These are phyloP conservation scores for Groenewaldozyma salmanticensis DNA, from an alignment of 805 yeast genomes.

Conservation along the genomic window DNA sequence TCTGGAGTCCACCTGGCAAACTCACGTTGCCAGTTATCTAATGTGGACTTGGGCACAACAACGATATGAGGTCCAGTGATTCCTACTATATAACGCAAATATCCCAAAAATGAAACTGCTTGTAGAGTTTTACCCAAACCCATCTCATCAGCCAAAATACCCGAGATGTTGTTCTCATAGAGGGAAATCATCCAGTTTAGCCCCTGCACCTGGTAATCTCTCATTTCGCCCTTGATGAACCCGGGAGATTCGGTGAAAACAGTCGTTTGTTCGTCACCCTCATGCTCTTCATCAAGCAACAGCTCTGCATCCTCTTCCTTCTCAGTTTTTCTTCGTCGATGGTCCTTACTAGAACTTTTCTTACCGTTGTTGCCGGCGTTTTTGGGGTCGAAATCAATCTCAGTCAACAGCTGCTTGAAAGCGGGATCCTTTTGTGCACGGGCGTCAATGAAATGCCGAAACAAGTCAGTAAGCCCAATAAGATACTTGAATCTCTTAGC, in stretches of 20 bases:
- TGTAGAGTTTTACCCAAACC: constrained; percentile 95
- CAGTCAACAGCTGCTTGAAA: constrained; percentile 32
- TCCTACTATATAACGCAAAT: constrained; percentile 64
- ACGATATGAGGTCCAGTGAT: constrained; percentile 86
- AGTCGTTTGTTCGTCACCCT: constrained; percentile 38
- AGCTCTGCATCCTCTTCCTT: constrained; percentile 94
- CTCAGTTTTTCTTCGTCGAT: constrained; percentile 78
- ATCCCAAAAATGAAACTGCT: constrained; percentile 86
- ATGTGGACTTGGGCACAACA: constrained; percentile 89
- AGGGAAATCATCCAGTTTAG: constrained; percentile 87
- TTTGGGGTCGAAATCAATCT: constrained; percentile 18
- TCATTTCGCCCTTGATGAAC: constrained; percentile 60
- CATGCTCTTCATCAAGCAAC: constrained; percentile 68
- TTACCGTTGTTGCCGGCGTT: constrained; percentile 9
- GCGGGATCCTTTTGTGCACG: constrained; percentile 70
- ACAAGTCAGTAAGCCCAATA: constrained; percentile 72
- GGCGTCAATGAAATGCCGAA: constrained; percentile 77
- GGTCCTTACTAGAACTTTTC: constrained; percentile 19
- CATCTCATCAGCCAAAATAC: constrained; percentile 97
- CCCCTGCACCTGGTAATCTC: constrained; percentile 93
- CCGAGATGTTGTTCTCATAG: constrained; percentile 81
- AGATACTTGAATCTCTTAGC: constrained; percentile 73
- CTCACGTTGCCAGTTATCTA: constrained; percentile 95
- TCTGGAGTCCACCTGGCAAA: constrained; percentile 95
- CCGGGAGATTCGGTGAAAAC: constrained; percentile 82